Evolutionary conservation across 495 filamentous ascomycete species (phyloP).

Genomic region (Hapsidospora chrysogenum): DNA sequence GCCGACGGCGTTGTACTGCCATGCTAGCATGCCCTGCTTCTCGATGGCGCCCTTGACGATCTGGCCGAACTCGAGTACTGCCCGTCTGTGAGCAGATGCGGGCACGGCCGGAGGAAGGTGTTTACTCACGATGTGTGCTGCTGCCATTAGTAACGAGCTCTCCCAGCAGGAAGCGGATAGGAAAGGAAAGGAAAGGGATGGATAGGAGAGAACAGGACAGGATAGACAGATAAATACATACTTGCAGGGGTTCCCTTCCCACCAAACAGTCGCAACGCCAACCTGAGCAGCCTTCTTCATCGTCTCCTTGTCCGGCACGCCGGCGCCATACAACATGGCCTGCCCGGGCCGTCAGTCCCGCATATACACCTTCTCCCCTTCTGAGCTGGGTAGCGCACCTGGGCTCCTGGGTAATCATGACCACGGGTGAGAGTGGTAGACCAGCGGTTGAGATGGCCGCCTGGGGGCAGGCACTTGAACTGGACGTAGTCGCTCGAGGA

Average conservation of each 20-base stretch:
- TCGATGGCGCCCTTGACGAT: constrained; percentile 72
- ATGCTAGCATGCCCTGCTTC: constrained; percentile 77
- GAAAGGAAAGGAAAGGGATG: too few species aligned
- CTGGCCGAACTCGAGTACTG: constrained; percentile 76
- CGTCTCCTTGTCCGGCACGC: constrained; percentile 63
- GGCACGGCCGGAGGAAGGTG: neutral
- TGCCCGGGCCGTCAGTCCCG: constrained; percentile 12
- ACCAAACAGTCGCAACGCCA: constrained; percentile 83
- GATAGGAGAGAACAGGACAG: constrained; percentile 4
- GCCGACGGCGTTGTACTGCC: constrained; percentile 89
- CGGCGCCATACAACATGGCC: constrained; percentile 94
- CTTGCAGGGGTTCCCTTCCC: constrained; percentile 84
- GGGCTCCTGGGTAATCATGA: constrained; percentile 88
- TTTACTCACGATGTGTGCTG: constrained; percentile 29
- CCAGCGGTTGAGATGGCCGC: constrained; percentile 29
- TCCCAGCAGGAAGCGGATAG: too few species aligned
- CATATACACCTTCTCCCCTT: neutral
- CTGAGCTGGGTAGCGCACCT: constrained; percentile 31
- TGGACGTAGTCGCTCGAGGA: constrained; percentile 24
- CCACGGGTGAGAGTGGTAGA: constrained; percentile 31
- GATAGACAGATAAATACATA: too few species aligned
- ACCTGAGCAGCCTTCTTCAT: constrained; percentile 91
- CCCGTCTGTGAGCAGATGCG: constrained; percentile 1
- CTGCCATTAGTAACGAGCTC: too few species aligned
- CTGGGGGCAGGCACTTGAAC: constrained; percentile 22